Evolutionary conservation across 164 flowering plant species (phyloP).

Genomic region (Chimonanthus salicifolius): DNA sequence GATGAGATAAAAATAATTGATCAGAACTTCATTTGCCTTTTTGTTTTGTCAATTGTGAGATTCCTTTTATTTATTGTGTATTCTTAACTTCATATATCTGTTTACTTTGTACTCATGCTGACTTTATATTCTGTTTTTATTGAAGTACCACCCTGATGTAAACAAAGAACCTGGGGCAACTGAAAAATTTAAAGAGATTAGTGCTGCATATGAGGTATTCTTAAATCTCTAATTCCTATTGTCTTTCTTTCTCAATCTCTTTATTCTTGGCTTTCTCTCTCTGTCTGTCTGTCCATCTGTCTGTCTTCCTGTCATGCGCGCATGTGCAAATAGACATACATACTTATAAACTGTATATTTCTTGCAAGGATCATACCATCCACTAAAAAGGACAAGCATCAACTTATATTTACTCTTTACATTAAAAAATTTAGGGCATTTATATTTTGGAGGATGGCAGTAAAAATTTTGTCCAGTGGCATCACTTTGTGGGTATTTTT

Average conservation of each 20-base stretch:
- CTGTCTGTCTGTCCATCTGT: neutral
- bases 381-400: no score
- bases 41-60: neutral
- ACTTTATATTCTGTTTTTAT: constrained; percentile 2
- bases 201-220: constrained; percentile 92
- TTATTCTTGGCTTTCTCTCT: neutral
- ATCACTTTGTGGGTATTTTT: no score
- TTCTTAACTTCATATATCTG: neutral
- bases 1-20: neutral
- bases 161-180: constrained; percentile 98
- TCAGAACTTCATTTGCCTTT: neutral
- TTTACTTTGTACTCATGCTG: constrained; percentile 1
- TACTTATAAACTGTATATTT: no score
- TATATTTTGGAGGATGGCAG: no score
- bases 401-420: no score
- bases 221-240: neutral
- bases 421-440: no score
- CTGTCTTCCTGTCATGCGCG: neutral
- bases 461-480: no score
- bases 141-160: constrained; percentile 93
- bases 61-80: neutral
- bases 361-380: no score
- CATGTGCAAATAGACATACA: neutral
- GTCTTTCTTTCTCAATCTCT: neutral
- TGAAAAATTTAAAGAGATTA: constrained; percentile 94